Base-by-base conservation (phyloP, 1,284 basidiomycete genomes). In the Abortiporus biennis region DNA sequence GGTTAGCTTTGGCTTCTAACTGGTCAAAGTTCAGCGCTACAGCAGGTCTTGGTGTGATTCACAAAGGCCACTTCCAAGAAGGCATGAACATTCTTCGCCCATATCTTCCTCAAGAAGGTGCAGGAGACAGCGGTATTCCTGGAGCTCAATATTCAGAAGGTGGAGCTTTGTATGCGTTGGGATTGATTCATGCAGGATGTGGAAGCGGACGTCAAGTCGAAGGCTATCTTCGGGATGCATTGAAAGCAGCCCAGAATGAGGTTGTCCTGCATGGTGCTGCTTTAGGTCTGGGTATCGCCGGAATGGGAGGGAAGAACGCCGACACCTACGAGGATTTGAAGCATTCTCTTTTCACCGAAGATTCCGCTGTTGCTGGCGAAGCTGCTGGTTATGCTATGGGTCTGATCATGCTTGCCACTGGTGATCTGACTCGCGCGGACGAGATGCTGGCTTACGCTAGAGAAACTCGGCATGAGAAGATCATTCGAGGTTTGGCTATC, bases 1-100 rank as follows among this genome's bases (percentile, higher is more conserved):
- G 92, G 92, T 77, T 98, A 1, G 87, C 80, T 19, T 75, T 90
- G 47, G 94, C 94, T 2, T 86, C 85, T 31, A 96, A 98, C 61
- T 98, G 94, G 94, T 90, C 91, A 33, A 98, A 97, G 59, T 98
- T 97, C 66, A 90, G 91, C 6, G 90, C 93, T 2, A 96, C 94
- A 5, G 92, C 93, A 19, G 92, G 88, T 6, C 79, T 98, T 19
- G 94, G 94, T 53, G 89, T 97, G 40, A 96, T 98, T 51, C 92
- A 97, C 69, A 93, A 94, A 54, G 94, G 94, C 34, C 93, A 92
- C 59, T 88, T 92, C 56, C 82, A 91, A 54, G 87, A 95, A 61
- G 92, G 92, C 40, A 86, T 88, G 77, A 82, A 81, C 40, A 89
- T 97, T 40, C 78, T 98, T 21, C 85, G 86, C n/a, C 94, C 94